Evolutionary conservation across 768 basidiomycete genomes (phyloP), one percentile per base, ranked within the genome.

Genomic region (Trametes meyenii): DNA sequence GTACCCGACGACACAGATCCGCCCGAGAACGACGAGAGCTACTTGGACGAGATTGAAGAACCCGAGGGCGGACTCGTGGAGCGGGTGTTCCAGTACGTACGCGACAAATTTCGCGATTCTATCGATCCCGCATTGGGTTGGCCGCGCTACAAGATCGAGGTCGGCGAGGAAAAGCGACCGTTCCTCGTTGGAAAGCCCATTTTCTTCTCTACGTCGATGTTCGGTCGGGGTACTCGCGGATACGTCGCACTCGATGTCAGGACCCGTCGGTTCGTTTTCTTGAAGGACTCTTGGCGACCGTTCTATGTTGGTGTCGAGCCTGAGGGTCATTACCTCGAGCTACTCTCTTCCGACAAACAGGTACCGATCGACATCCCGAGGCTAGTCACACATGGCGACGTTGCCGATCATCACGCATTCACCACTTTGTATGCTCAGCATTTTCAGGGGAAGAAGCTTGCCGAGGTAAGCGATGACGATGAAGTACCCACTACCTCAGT

Each of bases 251-350:
- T 46, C 49, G 59, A 66, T 38, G 23, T 60, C 38, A 10, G 4
- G 21, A 40, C 38, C 16, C 24, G 48, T 14, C 38, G 48, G 10
- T 55, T 66, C 17, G 61, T 57, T 19, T 66, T 60, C 40, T 19
- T 66, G 26, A 66, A 63, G 55, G 65, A 66, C 54, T 52, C 50
- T 11, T 66, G 65, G 65, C 43, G 61, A 7, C 40, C 40, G 7
- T 55, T 14, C 26, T 56, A 54, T 7, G 13, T 8, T 2, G 51
- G 13, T 17, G 36, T 55, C 3, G 38, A 45, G 13, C 36, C 38
- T 5, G 65, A 66, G 36, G 55, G 62, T 5, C 38, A 56, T 19
- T 57, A 61, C 5, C 50, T 59, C 42, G 4, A 16, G 16, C 8
- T 23, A 5, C 46, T 66, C 33, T 38, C 46, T 23, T 6, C 40